Evolutionary conservation across 2,329 filamentous ascomycete genomes (phyloP).

Genomic region (Periglandula ipomoeae): DNA sequence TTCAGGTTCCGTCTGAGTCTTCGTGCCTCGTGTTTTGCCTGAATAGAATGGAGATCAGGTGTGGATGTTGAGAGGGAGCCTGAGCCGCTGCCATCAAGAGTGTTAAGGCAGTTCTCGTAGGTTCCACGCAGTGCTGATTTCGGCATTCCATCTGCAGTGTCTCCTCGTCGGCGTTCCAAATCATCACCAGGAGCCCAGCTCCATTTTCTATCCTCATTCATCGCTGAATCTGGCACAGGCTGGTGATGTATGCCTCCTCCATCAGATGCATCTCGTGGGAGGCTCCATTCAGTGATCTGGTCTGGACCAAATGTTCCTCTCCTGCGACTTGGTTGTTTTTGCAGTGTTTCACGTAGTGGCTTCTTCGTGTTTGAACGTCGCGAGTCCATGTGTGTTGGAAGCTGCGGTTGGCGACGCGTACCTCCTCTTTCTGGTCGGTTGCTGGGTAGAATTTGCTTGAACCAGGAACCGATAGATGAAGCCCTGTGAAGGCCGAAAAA

Average conservation of each 20-base stretch:
- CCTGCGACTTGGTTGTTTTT: conserved; percentile 9
- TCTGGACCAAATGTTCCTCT: conserved; percentile 20
- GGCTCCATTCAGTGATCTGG: conserved; percentile 26
- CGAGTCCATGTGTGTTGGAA: conserved; percentile 17
- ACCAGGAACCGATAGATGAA: conserved; percentile 28
- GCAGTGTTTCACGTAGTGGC: conserved; percentile 7
- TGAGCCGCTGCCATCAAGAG: background rate
- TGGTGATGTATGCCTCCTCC: background rate
- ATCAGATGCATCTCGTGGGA: conserved; percentile 19
- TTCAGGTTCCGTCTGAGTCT: conserved; percentile 36
- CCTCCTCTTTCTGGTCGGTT: conserved; percentile 41
- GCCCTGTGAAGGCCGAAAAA: conserved; percentile 5
- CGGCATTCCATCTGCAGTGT: background rate
- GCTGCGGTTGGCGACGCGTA: conserved; percentile 28
- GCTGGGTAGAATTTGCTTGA: conserved; percentile 38
- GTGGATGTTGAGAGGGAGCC: background rate
- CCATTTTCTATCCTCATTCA: conserved; percentile 10
- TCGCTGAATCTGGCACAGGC: background rate
- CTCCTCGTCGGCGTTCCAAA: conserved; percentile 7
- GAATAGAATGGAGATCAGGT: conserved; percentile 7
- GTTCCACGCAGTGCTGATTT: background rate
- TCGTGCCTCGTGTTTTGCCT: conserved; percentile 23
- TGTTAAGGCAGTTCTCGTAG: background rate
- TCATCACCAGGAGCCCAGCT: conserved; percentile 11
- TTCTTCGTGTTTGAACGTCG: background rate